Evolutionary conservation across 2,329 filamentous ascomycete genomes (phyloP).

Genomic region (Epichloe baconii): DNA sequence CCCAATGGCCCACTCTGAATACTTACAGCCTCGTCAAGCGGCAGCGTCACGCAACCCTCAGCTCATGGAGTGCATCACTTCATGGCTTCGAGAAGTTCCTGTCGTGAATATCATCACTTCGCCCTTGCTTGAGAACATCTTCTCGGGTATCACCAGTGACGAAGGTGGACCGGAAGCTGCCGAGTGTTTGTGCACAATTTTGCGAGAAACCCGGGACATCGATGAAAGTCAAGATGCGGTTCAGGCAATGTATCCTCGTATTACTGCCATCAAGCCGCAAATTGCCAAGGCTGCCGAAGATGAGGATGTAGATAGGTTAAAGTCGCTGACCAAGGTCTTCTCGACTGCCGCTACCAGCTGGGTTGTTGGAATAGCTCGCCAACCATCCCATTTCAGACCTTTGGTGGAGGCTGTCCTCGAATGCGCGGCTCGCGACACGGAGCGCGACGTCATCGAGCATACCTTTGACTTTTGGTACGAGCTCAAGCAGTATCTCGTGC

Average conservation of each 20-base stretch:
- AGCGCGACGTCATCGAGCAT: conserved; percentile 80
- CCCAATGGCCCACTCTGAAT: neutral
- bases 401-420: conserved; percentile 88
- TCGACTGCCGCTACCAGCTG: conserved; percentile 88
- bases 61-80: conserved; percentile 88
- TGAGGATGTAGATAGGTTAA: conserved; percentile 76
- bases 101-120: conserved; percentile 73
- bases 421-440: conserved; percentile 74
- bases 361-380: conserved; percentile 79
- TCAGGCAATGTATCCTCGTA: conserved; percentile 65
- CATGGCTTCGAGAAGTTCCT: conserved; percentile 90
- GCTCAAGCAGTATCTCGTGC: conserved; percentile 85
- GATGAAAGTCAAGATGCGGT: conserved; percentile 80
- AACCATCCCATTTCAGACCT: conserved; percentile 67
- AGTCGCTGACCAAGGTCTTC: conserved; percentile 80
- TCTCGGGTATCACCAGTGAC: conserved; percentile 64
- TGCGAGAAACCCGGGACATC: conserved; percentile 83
- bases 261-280: conserved; percentile 64
- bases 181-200: conserved; percentile 84
- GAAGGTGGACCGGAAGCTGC: conserved; percentile 75
- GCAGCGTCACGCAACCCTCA: conserved; percentile 75
- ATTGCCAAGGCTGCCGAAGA: conserved; percentile 63
- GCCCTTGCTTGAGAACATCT: conserved; percentile 67
- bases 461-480: conserved; percentile 99
- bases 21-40: conserved; percentile 29